Percentiles rank a stretch among this genome's conserved stretches.
Evolutionary conservation across 805 yeast genomes (phyloP).

Genomic region (Komagataella pseudopastoris): DNA sequence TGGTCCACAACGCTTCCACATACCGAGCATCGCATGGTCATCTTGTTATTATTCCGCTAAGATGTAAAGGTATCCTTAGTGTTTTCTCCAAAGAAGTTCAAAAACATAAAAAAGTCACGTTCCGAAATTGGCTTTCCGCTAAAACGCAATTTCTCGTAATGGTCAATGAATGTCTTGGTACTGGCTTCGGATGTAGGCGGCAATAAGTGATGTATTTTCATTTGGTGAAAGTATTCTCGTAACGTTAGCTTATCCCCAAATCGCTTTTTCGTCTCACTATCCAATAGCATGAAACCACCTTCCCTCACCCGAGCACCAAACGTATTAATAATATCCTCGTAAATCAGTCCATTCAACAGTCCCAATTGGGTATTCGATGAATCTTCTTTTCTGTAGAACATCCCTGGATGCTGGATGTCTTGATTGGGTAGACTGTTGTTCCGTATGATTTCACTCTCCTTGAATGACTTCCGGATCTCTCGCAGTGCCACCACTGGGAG

Average conservation of each 20-base stretch:
- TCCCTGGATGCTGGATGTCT: conserved; percentile 35
- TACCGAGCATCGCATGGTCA: not conserved
- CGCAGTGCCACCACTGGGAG: conserved; percentile 32
- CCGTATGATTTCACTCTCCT: conserved; percentile 26
- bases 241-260: conserved; percentile 26
- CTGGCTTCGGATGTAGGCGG: not conserved
- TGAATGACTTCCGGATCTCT: conserved; percentile 24
- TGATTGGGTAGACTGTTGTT: conserved; percentile 26
- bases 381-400: conserved; percentile 15
- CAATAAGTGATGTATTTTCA: conserved; percentile 11
- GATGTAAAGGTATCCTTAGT: not conserved
- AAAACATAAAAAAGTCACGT: conserved; percentile 44
- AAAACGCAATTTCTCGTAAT: conserved; percentile 59
- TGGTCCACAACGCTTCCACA: not conserved
- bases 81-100: conserved; percentile 22
- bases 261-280: conserved; percentile 14
- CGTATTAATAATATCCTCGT: conserved; percentile 46
- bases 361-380: conserved; percentile 2
- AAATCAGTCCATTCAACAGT: conserved; percentile 19
- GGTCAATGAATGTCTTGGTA: conserved; percentile 23
- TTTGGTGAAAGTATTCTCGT: conserved; percentile 24
- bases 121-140: conserved; percentile 48
- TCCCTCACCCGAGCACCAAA: conserved; percentile 44
- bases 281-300: conserved; percentile 23
- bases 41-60: not conserved